Base-by-base conservation (phyloP, 352 stramenopile genomes). In the Halophytophthora batemanensis region DNA sequence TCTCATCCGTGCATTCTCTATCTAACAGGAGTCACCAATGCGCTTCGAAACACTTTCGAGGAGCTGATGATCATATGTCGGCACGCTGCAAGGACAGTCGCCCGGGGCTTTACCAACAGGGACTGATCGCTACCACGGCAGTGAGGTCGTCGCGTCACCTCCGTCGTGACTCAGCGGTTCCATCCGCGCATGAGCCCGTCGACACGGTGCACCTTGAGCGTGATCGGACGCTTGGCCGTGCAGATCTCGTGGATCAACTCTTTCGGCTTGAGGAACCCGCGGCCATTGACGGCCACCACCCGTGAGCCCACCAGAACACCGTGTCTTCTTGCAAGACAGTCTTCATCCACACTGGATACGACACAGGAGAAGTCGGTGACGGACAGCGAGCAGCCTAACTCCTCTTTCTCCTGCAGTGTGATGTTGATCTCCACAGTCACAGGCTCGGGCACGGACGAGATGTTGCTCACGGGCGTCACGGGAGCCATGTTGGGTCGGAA, bases 101-200 rank as follows among this genome's bases (percentile, higher is more conserved):
- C 4, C 25, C 25, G 25, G 8, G 8, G 25, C 25, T 4, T 31
- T 31, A 31, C 8, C 25, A 31, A 31, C 25, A 31, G 25, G 25
- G 25, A 31, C 25, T 45, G 45, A 38, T 49, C 28, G 34, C 52
- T 38, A 53, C 47, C 45, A 58, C 18, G 22, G 31, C 17, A 21
- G 39, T n/a, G 15, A 40, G 5, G 14, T 3, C 38, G 29, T 15
- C 46, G 13, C 18, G 48, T 38, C 46, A 48, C 17, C 7, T 43
- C 23, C 18, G 21, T 54, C 53, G 31, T 18, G 40, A 7, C 18
- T 50, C 37, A 59, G 14, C 36, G 56, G 23, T 47, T 77, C 80
- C 80, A 88, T 6, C 70, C 80, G 42, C 77, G 69, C 77, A 89
- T 91, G 15, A 91, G 66, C 0, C 77, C 77, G 64, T 91, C 77